Evolutionary conservation across 805 yeast genomes (phyloP), one percentile per base, ranked within the genome.

Genomic region (Candida ponderosae): DNA sequence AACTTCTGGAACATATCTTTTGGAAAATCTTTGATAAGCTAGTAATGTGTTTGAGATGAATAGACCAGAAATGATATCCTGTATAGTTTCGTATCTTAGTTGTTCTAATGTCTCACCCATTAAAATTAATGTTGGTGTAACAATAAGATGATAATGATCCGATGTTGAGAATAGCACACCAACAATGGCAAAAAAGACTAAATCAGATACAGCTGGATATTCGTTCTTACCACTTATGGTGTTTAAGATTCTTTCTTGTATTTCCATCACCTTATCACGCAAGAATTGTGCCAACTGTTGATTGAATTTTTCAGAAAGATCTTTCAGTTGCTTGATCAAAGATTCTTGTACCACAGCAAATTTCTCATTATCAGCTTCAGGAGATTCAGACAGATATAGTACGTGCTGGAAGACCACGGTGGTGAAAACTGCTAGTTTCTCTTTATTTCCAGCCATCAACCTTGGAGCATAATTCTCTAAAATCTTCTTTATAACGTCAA

Each of bases 141-240:
- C 89, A 10, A 93, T 82, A 41, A 88, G 68, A 65, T 93, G 98
- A 60, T 84, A 90, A 54, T 87, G 89, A 65, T 93, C 99, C 0
- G 98, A 93, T 1, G 97, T 87, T 0, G 98, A 89, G 54, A 83
- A 93, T 5, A 88, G 55, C 37, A 71, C 66, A 6, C 97, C 97
- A 40, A 89, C 68, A 5, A 87, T 49, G 0, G 78, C 67, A 51
- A 81, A 84, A 41, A 82, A 74, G 6, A 85, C 59, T 40, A 87
- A 59, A 53, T 88, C 95, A 1, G 74, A 62, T 14, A 61, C 47
- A 31, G 55, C 59, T 23, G 72, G 68, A 41, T 64, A 67, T 24
- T 53, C 47, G 8, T 50, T 48, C 13, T 52, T 50, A 37, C 63
- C 62, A 16, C 45, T 39, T 0, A 48, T 32, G 2, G 50, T 47